Percentiles rank a stretch among this genome's conserved stretches.
phyloP scores from a whole-genome alignment of 345 rosid genomes.

The Litchi chinensis region DNA sequence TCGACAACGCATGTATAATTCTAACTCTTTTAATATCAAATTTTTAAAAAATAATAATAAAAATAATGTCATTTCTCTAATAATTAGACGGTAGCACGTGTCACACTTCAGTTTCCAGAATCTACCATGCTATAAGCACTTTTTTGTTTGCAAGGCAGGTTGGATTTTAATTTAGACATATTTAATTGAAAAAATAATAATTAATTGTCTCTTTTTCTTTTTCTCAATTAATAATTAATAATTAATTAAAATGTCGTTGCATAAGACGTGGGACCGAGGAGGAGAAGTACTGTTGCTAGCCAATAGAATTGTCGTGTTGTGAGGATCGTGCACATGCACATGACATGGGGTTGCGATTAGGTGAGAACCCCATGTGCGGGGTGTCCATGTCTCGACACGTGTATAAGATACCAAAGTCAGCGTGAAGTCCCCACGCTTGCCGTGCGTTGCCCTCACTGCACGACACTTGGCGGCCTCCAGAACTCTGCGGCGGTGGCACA shows the following conservation, averaged over 20 bases:
- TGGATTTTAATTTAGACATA: not conserved
- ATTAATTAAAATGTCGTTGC: conserved; percentile 22
- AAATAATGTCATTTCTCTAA: conserved; percentile 11
- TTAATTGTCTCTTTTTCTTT: not conserved
- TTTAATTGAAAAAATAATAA: not conserved
- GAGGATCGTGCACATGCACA: conserved; percentile 35
- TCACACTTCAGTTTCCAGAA: not conserved
- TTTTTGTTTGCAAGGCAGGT: not conserved
- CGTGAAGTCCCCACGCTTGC: conserved; percentile 11
- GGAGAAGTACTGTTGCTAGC: not conserved
- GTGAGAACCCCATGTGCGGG: conserved; percentile 32
- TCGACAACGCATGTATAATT: no score
- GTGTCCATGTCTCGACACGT: conserved; percentile 11
- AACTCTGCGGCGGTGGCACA: conserved; percentile 39
- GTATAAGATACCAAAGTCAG: not conserved
- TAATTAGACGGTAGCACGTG: conserved; percentile 24
- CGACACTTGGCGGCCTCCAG: conserved; percentile 38
- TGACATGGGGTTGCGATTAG: conserved; percentile 17
- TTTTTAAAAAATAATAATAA: conserved; percentile 16
- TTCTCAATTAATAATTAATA: not conserved
- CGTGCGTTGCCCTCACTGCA: conserved; percentile 18
- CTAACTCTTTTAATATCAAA: conserved; percentile 7
- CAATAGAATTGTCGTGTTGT: conserved; percentile 24
- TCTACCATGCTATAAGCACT: not conserved
- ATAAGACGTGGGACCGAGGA: conserved; percentile 14